Base-by-base conservation (phyloP, 2,329 filamentous ascomycete genomes). In the Trichoderma asperellum region DNA sequence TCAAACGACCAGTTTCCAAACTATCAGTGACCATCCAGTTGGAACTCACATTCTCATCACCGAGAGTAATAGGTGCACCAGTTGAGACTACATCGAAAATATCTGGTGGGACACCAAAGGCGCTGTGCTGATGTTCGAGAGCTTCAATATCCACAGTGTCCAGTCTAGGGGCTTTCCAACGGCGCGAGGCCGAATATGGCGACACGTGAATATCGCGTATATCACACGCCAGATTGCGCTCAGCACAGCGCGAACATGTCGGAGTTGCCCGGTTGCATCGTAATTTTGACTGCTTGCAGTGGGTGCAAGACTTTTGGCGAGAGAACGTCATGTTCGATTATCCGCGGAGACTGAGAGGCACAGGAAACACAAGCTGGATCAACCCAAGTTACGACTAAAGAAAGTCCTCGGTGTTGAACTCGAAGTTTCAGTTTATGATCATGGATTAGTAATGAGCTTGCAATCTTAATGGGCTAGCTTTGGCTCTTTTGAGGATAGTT, bases 271-370 rank as follows among this genome's bases (percentile, higher is more conserved):
- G 59, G 59, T 62, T 62, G 43, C 59, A 62, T 27, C 43, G 59
- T 12, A 62, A n/a, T 18, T 62, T 62, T 3, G 59, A 62, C 29
- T 62, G 59, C 29, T 29, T 62, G 59, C 59, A 62, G 29, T 52
- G 59, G 32, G 59, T 62, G 59, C 59, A 62, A 24, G 59, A 62
- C n/a, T 62, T 62, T 62, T 62, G 59, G 59, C 59, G 59, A 62
- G 59, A 16, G 29, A 62, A 52, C n/a, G 59, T 40, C 59, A 62
- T 62, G 59, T 4, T 14, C 18, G 7, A 35, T 52, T 52, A 8
- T 62, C 59, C 59, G 59, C 29, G 59, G 59, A 62, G 18, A 52
- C 14, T 34, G 7, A 27, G 43, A 62, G 7, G 18, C 12, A 35
- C 40, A 18, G 21, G 52, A 62, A 24, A 18, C 7, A 52, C 43